These are phyloP conservation scores for Eleusine coracana DNA, from an alignment of 176 grass and related monocot species.

Conservation along the genomic window DNA sequence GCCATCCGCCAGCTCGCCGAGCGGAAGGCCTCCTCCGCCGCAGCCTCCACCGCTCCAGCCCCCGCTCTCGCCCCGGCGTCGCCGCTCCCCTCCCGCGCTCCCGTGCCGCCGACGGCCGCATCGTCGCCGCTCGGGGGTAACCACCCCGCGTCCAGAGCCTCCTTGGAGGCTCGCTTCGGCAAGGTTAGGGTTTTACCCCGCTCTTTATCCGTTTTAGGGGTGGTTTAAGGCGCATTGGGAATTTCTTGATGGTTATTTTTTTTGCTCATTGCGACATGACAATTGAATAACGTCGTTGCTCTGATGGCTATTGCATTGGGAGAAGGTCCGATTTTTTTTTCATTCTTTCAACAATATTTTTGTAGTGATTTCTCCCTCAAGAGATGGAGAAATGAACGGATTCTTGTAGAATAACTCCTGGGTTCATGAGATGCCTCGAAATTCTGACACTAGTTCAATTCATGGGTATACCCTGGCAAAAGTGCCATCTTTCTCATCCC, in stretches of 20 bases:
- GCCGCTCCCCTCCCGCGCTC: slow-evolving; percentile 47
- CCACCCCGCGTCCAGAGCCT: slow-evolving; percentile 41
- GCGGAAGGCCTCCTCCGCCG: slow-evolving; percentile 65
- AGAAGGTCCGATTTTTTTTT: neutral
- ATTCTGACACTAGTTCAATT: neutral
- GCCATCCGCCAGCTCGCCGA: slow-evolving; percentile 75
- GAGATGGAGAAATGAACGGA: neutral
- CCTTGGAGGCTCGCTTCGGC: slow-evolving; percentile 56
- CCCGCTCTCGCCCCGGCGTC: slow-evolving; percentile 39
- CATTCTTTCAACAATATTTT: neutral
- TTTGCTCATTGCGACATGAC: neutral
- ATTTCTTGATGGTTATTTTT: neutral
- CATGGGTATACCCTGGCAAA: neutral
- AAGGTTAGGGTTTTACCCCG: slow-evolving; percentile 56
- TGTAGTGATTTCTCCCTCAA: neutral
- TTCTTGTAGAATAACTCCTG: slow-evolving; percentile 4
- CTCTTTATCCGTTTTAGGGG: neutral
- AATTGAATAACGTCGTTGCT: neutral
- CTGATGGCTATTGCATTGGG: slow-evolving; percentile 2
- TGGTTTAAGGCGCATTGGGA: neutral
- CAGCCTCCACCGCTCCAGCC: slow-evolving; percentile 47
- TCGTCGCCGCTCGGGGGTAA: slow-evolving; percentile 38
- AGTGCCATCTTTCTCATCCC: neutral
- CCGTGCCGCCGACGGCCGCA: neutral
- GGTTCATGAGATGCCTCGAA: neutral